Percentiles rank a stretch among this genome's conserved stretches.
phyloP scores from a whole-genome alignment of 257 asterid species.

The Linaria vulgaris region DNA sequence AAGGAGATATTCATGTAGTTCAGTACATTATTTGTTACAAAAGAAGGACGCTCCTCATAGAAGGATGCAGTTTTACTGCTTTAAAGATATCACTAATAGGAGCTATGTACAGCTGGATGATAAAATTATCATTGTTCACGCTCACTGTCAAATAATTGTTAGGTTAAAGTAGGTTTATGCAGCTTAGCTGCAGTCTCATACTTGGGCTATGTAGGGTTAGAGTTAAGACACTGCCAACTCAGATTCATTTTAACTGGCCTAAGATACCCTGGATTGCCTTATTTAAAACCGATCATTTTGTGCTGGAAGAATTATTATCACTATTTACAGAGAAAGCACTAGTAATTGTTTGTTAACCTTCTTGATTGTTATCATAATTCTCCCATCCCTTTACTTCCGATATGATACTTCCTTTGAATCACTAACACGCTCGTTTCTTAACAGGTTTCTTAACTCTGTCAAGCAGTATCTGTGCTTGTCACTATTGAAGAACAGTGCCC shows the following conservation, averaged over 20 bases:
- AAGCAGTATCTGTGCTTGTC: constrained; percentile 93
- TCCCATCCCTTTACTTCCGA: constrained; percentile 20
- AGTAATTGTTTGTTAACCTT: neutral
- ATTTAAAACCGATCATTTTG: constrained; percentile 2
- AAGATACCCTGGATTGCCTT: neutral
- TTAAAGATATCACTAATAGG: neutral
- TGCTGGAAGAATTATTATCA: constrained; percentile 24
- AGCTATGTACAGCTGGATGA: constrained; percentile 8
- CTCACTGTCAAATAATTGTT: constrained; percentile 11
- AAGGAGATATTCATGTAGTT: neutral
- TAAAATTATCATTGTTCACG: neutral
- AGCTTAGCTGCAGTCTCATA: constrained; percentile 1
- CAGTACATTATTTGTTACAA: neutral
- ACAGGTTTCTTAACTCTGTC: constrained; percentile 87
- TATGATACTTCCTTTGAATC: constrained; percentile 19
- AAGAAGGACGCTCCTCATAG: constrained; percentile 2
- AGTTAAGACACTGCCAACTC: constrained; percentile 14
- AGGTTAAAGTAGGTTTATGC: constrained; percentile 2
- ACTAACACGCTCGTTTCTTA: constrained; percentile 31
- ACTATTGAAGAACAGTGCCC: constrained; percentile 93
- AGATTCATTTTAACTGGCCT: neutral
- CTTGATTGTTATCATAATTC: constrained; percentile 16
- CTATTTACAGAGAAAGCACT: constrained; percentile 25
- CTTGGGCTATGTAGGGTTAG: constrained; percentile 1
- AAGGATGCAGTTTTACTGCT: constrained; percentile 4